Base-by-base conservation (phyloP, 768 basidiomycete genomes). In the Podaxis carcinomalis region DNA sequence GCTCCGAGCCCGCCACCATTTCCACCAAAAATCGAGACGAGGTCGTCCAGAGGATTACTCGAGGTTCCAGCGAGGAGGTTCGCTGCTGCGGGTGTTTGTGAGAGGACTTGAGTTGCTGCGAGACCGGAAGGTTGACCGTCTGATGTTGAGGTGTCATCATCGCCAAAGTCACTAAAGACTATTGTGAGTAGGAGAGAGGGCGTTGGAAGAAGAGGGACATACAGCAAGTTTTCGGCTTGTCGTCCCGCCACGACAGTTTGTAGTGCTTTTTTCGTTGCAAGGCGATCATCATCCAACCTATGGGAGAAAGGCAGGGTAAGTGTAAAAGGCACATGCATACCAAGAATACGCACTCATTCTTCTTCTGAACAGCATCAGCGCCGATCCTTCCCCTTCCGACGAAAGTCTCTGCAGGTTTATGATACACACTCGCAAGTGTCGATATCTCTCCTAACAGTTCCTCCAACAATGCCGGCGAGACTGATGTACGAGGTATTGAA, bases 351-450 rank as follows among this genome's bases (percentile, higher is more conserved):
- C 62, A 88, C 87, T 88, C 88, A 57, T 73, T 67, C 58, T 78
- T 84, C 73, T 81, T 88, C 64, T 86, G 84, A 66, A 95, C 78
- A 5, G 89, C 79, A 66, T 95, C 93, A 0, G 87, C 92, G 6
- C 93, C 89, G 59, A 98, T 80, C 51, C 95, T 82, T 6, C 97
- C 96, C 65, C 87, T 86, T 0, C 96, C 97, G 59, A 99, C 85
- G 68, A 99, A 99, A 0, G 97, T 98, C 70, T 94, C 92, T 37
- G 87, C 88, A 0, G 97, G 97, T 73, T 97, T 98, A 77, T 99
- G 97, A 70, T 99, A 99, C 1, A 96, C 94, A 69, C 94, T 96
- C 4, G 94, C 93, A 19, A 98, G 76, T 47, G 83, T 87, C 1
- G 93, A 93, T 21, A 98, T 84, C 71, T 98, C 97, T 32, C 89